phyloP scores from a whole-genome alignment of 306 rosid genomes.

The Acacia confusa region DNA sequence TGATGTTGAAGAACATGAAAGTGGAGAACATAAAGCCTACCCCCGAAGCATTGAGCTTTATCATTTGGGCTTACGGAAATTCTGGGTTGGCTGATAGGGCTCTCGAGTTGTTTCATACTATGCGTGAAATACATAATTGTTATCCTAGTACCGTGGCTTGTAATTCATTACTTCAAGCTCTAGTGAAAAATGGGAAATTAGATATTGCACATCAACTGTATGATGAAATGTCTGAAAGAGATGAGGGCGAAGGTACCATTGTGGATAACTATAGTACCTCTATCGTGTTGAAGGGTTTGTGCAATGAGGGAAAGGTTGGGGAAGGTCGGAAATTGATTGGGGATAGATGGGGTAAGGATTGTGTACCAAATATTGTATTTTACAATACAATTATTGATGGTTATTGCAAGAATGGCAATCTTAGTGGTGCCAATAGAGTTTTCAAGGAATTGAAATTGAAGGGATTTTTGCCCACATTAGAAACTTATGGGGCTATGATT shows the following conservation, averaged over 20 bases:
- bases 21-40: constrained; percentile 45
- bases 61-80: constrained; percentile 55
- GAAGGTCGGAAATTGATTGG: constrained; percentile 64
- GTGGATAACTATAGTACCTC: constrained; percentile 73
- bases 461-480: constrained; percentile 61
- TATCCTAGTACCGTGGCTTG: constrained; percentile 51
- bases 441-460: constrained; percentile 66
- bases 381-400: constrained; percentile 73
- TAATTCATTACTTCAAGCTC: constrained; percentile 55
- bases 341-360: constrained; percentile 68
- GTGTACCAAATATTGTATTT: constrained; percentile 74
- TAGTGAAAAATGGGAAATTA: constrained; percentile 47
- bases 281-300: constrained; percentile 65
- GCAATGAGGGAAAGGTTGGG: constrained; percentile 60
- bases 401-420: constrained; percentile 66
- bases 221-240: constrained; percentile 60
- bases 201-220: constrained; percentile 58
- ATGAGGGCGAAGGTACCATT: constrained; percentile 23
- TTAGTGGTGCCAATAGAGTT: constrained; percentile 46
- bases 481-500: constrained; percentile 67
- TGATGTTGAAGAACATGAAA: constrained; percentile 46
- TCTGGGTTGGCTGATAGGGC: constrained; percentile 63
- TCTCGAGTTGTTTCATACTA: constrained; percentile 38
- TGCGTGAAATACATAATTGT: constrained; percentile 43
- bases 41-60: constrained; percentile 49